Conservation (phyloP, 2,329 filamentous ascomycete species). For the Pezicula neosporulosa region DNA sequence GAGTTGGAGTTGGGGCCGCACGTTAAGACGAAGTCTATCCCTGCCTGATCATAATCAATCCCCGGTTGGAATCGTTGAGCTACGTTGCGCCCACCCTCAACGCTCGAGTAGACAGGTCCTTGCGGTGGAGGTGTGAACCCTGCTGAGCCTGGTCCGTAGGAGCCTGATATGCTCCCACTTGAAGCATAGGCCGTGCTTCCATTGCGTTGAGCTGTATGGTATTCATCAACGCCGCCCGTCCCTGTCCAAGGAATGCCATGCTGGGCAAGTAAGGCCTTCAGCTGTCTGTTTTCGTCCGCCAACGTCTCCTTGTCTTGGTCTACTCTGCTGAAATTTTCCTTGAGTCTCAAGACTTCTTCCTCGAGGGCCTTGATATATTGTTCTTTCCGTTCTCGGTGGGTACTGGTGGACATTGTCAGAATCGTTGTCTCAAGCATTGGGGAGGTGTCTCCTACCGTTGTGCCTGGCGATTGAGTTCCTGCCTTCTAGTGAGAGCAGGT, state of each 20-base stretch:
- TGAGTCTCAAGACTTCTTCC: conserved; percentile 83
- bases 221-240: conserved; percentile 25
- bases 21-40: conserved; percentile 89
- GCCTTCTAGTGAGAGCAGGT: conserved; percentile 84
- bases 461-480: conserved; percentile 92
- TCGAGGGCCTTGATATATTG: conserved; percentile 93
- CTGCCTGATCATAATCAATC: conserved; percentile 75
- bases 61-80: conserved; percentile 29
- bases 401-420: conserved; percentile 50
- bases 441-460: conserved; percentile 63
- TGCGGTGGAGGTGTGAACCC: conserved; percentile 25
- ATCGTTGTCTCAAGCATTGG: background rate
- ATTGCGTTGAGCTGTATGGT: conserved; percentile 32
- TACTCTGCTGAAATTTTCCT: conserved; percentile 75
- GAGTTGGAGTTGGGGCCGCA: conserved; percentile 50
- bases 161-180: conserved; percentile 58
- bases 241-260: conserved; percentile 43
- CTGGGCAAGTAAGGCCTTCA: conserved; percentile 56
- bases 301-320: conserved; percentile 74
- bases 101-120: conserved; percentile 2
- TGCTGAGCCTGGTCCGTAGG: conserved; percentile 48
- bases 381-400: conserved; percentile 95
- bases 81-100: conserved; percentile 16
- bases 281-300: conserved; percentile 73
- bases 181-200: conserved; percentile 45